Evolutionary conservation across 257 asterid species (phyloP).

Genomic region (Perilla frutescens): DNA sequence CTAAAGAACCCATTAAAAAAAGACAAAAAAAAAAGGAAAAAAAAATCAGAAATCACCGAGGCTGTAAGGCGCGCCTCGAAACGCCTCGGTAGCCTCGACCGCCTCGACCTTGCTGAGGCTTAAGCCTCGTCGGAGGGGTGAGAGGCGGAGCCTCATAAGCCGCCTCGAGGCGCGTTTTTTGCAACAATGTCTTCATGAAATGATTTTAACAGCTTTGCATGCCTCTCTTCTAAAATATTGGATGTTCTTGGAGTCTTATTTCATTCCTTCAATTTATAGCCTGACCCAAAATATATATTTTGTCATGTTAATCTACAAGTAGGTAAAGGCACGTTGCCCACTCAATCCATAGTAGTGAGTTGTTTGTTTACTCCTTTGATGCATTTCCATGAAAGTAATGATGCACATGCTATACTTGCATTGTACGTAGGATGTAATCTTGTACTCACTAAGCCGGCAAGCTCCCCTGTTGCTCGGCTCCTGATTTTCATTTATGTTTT

Average conservation of each 20-base stretch:
- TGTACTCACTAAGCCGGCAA: conserved; percentile 16
- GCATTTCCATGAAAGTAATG: conserved; percentile 26
- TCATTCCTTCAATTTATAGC: background rate
- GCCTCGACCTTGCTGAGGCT: too few species aligned
- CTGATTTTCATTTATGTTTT: conserved; percentile 21
- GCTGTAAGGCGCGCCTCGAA: too few species aligned
- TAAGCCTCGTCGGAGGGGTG: too few species aligned
- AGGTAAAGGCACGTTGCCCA: conserved; percentile 14
- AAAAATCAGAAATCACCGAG: too few species aligned
- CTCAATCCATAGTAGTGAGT: conserved; percentile 21
- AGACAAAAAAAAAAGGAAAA: too few species aligned
- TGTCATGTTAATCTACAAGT: conserved; percentile 20
- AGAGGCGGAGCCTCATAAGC: too few species aligned
- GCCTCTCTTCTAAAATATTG: conserved; percentile 13
- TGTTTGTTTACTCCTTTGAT: conserved; percentile 20
- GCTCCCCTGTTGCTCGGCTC: conserved; percentile 21
- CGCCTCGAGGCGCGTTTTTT: too few species aligned
- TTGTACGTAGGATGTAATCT: conserved; percentile 24
- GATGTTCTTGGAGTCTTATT: conserved; percentile 14
- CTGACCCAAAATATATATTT: conserved; percentile 3
- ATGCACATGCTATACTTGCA: conserved; percentile 10
- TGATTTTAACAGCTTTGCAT: conserved; percentile 13
- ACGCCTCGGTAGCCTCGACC: too few species aligned
- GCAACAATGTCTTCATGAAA: too few species aligned
- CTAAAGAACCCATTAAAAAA: too few species aligned